Percentiles rank a stretch among this genome's conserved stretches.
Evolutionary conservation across 169 alveolate genomes (phyloP).

Genomic region (Sarcocystis neurona): DNA sequence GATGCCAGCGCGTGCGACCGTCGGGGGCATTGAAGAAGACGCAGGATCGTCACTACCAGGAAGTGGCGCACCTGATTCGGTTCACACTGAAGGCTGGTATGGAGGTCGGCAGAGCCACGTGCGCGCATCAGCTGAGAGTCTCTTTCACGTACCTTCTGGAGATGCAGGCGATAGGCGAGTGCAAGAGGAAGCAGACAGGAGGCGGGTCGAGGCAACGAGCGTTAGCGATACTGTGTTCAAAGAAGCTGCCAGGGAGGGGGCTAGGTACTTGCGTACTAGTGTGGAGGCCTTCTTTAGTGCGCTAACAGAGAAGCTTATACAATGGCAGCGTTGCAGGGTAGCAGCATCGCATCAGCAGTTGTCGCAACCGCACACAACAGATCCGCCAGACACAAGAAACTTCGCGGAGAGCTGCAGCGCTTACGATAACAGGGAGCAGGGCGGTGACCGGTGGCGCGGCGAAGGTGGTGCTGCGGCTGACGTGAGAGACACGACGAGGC

Average conservation of each 20-base stretch:
- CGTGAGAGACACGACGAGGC: neutral
- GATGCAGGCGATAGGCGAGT: neutral
- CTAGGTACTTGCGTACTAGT: neutral
- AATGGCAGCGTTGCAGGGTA: no score
- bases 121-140: no score
- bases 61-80: no score
- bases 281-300: neutral
- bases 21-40: no score
- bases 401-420: neutral
- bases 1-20: no score
- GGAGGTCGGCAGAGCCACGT: no score
- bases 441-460: neutral
- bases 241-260: constrained; percentile 2
- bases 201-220: neutral
- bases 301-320: neutral
- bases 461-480: neutral
- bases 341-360: no score
- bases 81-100: no score
- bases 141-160: neutral
- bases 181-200: neutral
- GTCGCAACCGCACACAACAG: no score
- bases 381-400: no score
- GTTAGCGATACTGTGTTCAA: neutral
- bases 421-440: neutral
- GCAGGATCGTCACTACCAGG: no score